Conservation (phyloP, 768 basidiomycete genomes). For the Asterophora lycoperdoides region DNA sequence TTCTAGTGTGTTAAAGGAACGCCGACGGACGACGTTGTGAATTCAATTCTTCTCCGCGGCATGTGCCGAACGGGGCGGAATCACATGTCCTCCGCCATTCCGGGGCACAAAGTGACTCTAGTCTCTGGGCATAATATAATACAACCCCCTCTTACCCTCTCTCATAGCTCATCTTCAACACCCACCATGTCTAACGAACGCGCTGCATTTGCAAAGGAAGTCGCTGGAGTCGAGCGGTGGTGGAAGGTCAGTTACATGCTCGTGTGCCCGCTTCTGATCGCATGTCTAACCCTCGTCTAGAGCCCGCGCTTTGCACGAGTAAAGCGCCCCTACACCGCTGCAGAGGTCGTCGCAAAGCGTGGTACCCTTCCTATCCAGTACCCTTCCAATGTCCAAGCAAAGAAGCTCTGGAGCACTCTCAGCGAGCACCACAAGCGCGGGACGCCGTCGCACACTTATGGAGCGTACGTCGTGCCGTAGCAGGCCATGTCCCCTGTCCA, state of each 20-base stretch:
- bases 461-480: constrained; percentile 71
- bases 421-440: constrained; percentile 70
- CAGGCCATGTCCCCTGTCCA: neutral
- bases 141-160: constrained; percentile 16
- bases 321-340: constrained; percentile 90
- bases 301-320: constrained; percentile 81
- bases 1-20: constrained; percentile 8
- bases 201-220: constrained; percentile 72
- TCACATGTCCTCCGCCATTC: constrained; percentile 40
- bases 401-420: constrained; percentile 81
- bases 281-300: constrained; percentile 35
- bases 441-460: constrained; percentile 93
- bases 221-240: constrained; percentile 84
- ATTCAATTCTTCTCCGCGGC: constrained; percentile 6
- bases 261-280: constrained; percentile 3
- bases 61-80: constrained; percentile 23
- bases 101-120: constrained; percentile 14
- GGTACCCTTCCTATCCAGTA: constrained; percentile 84
- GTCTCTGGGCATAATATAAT: constrained; percentile 24
- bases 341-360: constrained; percentile 90
- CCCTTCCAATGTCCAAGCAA: constrained; percentile 77
- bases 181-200: constrained; percentile 60
- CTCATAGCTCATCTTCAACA: constrained; percentile 12
- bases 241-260: constrained; percentile 64
- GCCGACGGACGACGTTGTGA: constrained; percentile 17